Evolutionary conservation across 1,139 yeast genomes (phyloP), one percentile per base, ranked within the genome.

Genomic region (Zygosaccharomyces pseudobailii): DNA sequence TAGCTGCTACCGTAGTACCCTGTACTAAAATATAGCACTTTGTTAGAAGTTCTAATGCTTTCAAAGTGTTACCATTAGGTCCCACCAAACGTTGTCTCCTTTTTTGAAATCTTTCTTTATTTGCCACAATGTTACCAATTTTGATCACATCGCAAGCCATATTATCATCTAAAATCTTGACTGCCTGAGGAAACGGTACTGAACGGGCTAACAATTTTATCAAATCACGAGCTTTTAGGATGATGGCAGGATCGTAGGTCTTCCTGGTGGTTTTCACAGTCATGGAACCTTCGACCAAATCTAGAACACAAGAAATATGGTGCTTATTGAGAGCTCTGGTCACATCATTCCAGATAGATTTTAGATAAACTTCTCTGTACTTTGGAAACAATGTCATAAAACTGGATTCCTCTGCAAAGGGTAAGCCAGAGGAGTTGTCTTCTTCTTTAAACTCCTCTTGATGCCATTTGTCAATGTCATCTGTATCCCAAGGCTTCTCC

Each of bases 401-500:
- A 42, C 95, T 85, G 19, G 95, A 86, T 65, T 92, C 98, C 68
- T 92, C 99, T 13, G 95, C 78, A 64, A 92, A 92, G 36, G 96
- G 84, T 46, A 78, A 76, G 0, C 97, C 97, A 7, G 90, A 79
- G 4, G 79, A 81, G 63, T 89, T 87, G 65, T 92, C 95, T 61
- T 88, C 97, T 1, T 89, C 89, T 58, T 78, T 85, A 73, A 92
- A 92, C 53, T 89, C 95, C 33, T 89, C 96, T 37, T 83, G 74
- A 55, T 78, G 73, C 99, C 99, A 92, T 67, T 92, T 90, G 65
- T 92, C 96, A 53, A 92, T 84, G 60, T 89, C 97, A 24, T 87
- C 88, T 10, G 96, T 89, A 65, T 92, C 97, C 97, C 98, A 90
- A 47, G 97, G 97, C 69, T 92, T 92, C 61, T 90, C 97, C 65